Evolutionary conservation across 1,284 basidiomycete genomes (phyloP).

Genomic region (Boletellus sp.): DNA sequence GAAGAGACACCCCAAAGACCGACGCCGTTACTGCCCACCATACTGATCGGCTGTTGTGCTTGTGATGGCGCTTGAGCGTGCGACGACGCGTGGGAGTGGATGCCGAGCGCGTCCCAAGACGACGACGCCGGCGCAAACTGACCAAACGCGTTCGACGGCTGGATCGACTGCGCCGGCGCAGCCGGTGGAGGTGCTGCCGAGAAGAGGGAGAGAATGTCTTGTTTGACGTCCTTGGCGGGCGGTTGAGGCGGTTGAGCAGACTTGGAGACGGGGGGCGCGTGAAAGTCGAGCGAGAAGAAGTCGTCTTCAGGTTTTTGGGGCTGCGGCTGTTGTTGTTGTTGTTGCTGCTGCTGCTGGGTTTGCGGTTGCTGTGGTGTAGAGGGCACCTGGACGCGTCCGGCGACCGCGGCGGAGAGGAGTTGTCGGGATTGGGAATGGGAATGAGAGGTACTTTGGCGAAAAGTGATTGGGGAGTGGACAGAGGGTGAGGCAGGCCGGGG

Average conservation of each 20-base stretch:
- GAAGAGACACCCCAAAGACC: constrained; percentile 66
- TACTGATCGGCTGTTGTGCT: constrained; percentile 41
- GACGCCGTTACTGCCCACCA: constrained; percentile 54
- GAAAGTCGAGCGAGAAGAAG: constrained; percentile 85
- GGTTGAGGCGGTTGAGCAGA: constrained; percentile 29
- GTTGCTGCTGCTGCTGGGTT: constrained; percentile 4
- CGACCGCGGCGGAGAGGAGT: constrained; percentile 26
- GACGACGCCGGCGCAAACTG: constrained; percentile 23
- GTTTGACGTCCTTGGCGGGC: constrained; percentile 71
- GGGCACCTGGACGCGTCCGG: constrained; percentile 16
- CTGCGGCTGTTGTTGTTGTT: neutral
- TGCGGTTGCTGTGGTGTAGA: constrained; percentile 9
- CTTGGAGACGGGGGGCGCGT: constrained; percentile 45
- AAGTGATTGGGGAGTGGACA: constrained; percentile 32
- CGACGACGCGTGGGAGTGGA: neutral
- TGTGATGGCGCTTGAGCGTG: constrained; percentile 2
- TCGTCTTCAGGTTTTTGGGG: constrained; percentile 46
- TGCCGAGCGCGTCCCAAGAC: constrained; percentile 15
- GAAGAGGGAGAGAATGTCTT: constrained; percentile 86
- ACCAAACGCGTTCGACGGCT: constrained; percentile 30
- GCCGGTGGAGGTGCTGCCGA: constrained; percentile 38
- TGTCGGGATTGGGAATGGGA: constrained; percentile 34
- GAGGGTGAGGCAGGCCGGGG: constrained; percentile 26
- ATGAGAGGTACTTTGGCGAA: constrained; percentile 42
- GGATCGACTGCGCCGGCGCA: constrained; percentile 29